Conservation (phyloP, 108 stramenopile genomes). For the Fragilaria crotonensis region DNA sequence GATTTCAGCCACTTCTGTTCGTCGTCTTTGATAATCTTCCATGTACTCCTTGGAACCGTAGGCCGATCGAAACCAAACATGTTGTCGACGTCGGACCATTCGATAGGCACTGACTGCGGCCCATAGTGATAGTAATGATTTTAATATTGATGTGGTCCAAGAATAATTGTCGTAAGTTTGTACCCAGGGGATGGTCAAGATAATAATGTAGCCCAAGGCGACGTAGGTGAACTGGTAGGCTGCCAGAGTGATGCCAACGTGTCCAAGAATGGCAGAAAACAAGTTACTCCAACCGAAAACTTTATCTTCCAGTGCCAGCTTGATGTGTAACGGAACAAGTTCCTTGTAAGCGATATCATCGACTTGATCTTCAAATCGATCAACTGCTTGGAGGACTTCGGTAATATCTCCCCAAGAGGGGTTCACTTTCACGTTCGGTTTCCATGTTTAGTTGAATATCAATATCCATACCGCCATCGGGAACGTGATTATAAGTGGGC, state of each 20-base stretch:
- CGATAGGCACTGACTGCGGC: conserved; percentile 44
- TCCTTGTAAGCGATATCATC: conserved; percentile 57
- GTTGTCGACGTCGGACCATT: conserved; percentile 58
- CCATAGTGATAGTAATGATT: conserved; percentile 11
- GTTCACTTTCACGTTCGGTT: background rate
- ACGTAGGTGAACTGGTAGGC: conserved; percentile 34
- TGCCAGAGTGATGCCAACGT: conserved; percentile 46
- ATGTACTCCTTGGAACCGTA: conserved; percentile 40
- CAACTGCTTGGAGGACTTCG: conserved; percentile 45
- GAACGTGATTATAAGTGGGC: conserved; percentile 10
- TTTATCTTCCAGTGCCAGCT: conserved; percentile 63
- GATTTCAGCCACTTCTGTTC: conserved; percentile 28
- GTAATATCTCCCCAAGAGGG: background rate
- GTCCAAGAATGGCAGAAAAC: conserved; percentile 51
- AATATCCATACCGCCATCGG: background rate
- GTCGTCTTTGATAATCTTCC: conserved; percentile 25
- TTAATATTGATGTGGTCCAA: conserved; percentile 2
- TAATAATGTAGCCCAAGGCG: conserved; percentile 9
- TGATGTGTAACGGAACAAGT: conserved; percentile 59
- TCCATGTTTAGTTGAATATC: background rate
- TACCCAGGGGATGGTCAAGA: too few species aligned
- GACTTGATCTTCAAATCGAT: conserved; percentile 62
- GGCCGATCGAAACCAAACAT: conserved; percentile 56
- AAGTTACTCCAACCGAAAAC: conserved; percentile 79
- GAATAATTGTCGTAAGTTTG: background rate